Evolutionary conservation across 2,329 filamentous ascomycete species (phyloP).

Genomic region (Phaeophleospora eucalypticola): DNA sequence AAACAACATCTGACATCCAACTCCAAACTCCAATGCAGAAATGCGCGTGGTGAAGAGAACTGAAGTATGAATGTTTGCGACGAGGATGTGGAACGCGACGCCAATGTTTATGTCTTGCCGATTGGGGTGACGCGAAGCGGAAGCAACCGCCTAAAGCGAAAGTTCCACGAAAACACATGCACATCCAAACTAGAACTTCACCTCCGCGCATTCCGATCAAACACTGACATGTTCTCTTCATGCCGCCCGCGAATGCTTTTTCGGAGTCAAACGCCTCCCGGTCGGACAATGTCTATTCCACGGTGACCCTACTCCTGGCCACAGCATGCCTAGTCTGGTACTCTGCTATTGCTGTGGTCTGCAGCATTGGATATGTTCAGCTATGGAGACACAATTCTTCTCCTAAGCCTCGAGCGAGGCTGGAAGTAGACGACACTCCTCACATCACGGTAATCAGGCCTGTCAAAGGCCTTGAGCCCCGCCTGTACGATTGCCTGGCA

Average conservation of each 20-base stretch:
- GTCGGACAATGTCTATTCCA: slow-evolving; percentile 13
- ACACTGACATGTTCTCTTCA: slow-evolving; percentile 7
- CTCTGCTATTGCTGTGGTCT: slow-evolving; percentile 52
- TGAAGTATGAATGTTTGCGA: slow-evolving; percentile 4
- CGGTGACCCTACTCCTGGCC: slow-evolving; percentile 24
- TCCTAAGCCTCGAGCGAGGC: slow-evolving; percentile 27
- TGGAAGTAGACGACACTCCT: slow-evolving; percentile 52
- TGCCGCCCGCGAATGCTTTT: slow-evolving; percentile 23
- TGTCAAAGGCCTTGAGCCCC: slow-evolving; percentile 85
- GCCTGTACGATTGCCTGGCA: slow-evolving; percentile 86
- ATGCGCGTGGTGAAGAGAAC: neutral
- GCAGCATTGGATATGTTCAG: slow-evolving; percentile 55
- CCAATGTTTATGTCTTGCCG: slow-evolving; percentile 2
- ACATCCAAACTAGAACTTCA: neutral
- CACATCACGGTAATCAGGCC: slow-evolving; percentile 89
- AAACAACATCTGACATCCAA: neutral
- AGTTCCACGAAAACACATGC: no score
- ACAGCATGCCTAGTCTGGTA: slow-evolving; percentile 33
- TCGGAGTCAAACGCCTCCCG: slow-evolving; percentile 20
- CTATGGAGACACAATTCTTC: slow-evolving; percentile 55
- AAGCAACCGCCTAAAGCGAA: no score
- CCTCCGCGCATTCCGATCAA: neutral
- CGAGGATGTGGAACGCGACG: neutral
- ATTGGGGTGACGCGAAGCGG: slow-evolving; percentile 13
- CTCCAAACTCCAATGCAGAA: slow-evolving; percentile 2